Base-by-base conservation (phyloP, 805 yeast species). In the Wickerhamomyces canadensis region DNA sequence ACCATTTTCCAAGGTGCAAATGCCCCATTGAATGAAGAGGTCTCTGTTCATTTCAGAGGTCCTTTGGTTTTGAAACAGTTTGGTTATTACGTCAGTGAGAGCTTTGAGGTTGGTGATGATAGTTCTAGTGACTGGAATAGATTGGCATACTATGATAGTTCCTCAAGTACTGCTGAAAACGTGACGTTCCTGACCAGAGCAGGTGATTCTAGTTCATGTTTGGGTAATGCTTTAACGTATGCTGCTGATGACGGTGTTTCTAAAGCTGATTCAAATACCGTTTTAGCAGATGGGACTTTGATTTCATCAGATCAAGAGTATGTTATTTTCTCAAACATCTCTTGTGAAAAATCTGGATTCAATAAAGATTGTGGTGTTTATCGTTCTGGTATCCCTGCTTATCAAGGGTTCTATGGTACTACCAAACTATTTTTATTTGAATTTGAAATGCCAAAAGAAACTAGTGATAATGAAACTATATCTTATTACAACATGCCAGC, bases 41-140 rank as follows among this genome's bases (percentile, higher is more conserved):
- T 83, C 19, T 78, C 87, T 4, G 86, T 83, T 13, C 93, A 83
- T 55, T 75, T 83, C 57, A 72, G 93, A 62, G 93, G 93, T 31
- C 93, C 93, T 9, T 55, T 83, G 42, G 62, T 70, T 13, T 64
- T 83, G 51, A 58, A 62, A 42, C 70, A 74, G 49, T 83, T 82
- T 54, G 89, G 77, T 5, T 78, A 64, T 47, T 83, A 78, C 53
- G 66, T 67, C n/a, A 48, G 78, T 13, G 64, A 64, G 4, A 53
- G 61, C 21, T 78, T 64, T 45, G 49, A 45, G 2, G 18, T 38
- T 9, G 67, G 67, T 23, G 56, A 58, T 23, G 38, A 42, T 48
- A 47, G 48, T 24, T 57, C 68, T 16, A 67, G 68, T 18, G 63
- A 62, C 26, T 83, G 87, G 86, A 43, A 57, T 15, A 72, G 89